Evolutionary conservation across 345 rosid genomes (phyloP), one percentile per base, ranked within the genome.

Genomic region (Eutrema heterophyllum): DNA sequence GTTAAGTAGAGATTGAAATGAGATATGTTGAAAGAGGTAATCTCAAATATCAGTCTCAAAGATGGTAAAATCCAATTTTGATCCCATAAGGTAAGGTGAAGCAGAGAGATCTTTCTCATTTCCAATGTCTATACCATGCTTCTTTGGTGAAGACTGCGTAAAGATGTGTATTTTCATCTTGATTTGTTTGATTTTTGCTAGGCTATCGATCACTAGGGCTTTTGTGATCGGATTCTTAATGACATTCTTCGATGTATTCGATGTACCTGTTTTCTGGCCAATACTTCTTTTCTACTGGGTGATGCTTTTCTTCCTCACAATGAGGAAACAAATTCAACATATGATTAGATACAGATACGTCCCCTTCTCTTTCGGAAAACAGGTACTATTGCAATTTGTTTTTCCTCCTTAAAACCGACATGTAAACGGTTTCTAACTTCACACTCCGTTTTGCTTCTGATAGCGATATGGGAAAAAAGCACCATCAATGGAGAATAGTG

Each of bases 251-350:
- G 71, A 75, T 2, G 82, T 63, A 6, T 89, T 92, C 52, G 88
- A 89, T 52, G 92, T 89, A 16, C 97, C 97, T 64, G 96, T 89
- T 1, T 92, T 92, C 77, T 92, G 97, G 97, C 97, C 96, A 5
- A 89, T 92, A 66, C 96, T 92, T 5, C 91, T 92, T 13, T 89
- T 89, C 87, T 92, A 92, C 79, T 89, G 91, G 93, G 24, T 89
- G 15, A 70, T 87, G 79, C 72, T 92, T 39, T 87, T 89, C 70
- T 71, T 83, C 65, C 80, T 86, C 32, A 91, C 96, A 10, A 89
- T 89, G 93, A 87, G 82, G 85, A 84, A 79, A 71, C 96, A 92
- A 79, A 87, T 92, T 69, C 77, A 78, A 64, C 97, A 86, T 75
- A 92, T 92, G 97, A 77, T 92, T 83, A 92, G 86, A 68, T 89